Evolutionary conservation across 345 rosid genomes (phyloP), one percentile per base, ranked within the genome.

Genomic region (Nephelium lappaceum): DNA sequence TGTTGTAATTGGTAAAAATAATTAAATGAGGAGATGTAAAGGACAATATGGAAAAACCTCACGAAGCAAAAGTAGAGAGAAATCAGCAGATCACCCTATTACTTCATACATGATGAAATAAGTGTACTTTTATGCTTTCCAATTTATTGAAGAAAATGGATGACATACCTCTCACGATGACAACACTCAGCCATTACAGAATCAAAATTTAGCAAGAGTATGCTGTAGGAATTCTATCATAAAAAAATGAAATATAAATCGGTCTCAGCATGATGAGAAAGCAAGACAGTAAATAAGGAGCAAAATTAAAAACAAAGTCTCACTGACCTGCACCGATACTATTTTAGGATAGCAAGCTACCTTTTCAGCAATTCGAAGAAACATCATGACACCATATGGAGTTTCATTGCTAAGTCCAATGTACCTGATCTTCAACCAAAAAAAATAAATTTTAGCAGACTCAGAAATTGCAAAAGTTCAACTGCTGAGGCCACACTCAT

Each of bases 371-470:
- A 81, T 67, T 67, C 82, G 88, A 47, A 84, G 86, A 79, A 87
- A 88, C 84, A 83, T 88, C 93, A 86, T 89, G 65, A 86, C 57
- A 24, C 95, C 95, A 79, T 85, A 91, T 39, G 91, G 88, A 38
- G 91, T 89, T 79, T 89, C 91, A 69, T 89, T 91, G 84, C 91
- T 85, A 55, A 91, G 86, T 72, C 91, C 95, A 74, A 86, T 79
- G 74, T 85, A 89, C 79, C 88, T 83, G 74, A 91, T 77, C 95
- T 91, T 79, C 78, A 85, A 25, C 68, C 11, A 72, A 72, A 25
- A 76, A 41, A 76, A 58, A 7, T 38, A 18, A 4, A 27, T 31
- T 49, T 74, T 38, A 58, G n/a, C 51, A 64, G 7, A 45, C 71
- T 38, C 42, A 71, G 55, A 43, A 16, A 39, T 36, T 49, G 61